Evolutionary conservation across 1,284 basidiomycete species (phyloP).

Genomic region (Naganishia sp.): DNA sequence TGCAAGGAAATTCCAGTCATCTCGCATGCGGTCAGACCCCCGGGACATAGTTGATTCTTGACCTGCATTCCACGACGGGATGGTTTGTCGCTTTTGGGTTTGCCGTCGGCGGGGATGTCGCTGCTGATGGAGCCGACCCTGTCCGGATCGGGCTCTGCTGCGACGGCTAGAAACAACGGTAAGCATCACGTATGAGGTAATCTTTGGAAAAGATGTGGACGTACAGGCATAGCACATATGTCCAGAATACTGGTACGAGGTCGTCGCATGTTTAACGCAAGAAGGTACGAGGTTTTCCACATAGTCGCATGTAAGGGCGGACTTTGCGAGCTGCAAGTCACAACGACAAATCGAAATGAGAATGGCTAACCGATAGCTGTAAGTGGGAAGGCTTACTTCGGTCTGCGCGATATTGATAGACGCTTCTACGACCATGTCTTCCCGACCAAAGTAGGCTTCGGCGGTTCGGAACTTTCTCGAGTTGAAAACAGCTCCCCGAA

Average conservation of each 20-base stretch:
- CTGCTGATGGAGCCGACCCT: not conserved
- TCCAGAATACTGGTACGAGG: not conserved
- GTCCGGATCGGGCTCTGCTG: too few species aligned
- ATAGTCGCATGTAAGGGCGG: not conserved
- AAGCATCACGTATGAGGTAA: too few species aligned
- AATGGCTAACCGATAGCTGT: not conserved
- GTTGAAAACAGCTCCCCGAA: not conserved
- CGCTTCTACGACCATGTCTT: not conserved
- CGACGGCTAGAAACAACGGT: too few species aligned
- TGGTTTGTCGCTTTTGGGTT: not conserved
- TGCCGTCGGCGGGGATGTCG: not conserved
- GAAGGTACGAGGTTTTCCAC: not conserved
- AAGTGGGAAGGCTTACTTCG: not conserved
- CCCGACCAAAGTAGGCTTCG: not conserved
- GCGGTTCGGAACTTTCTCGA: not conserved
- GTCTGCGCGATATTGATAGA: not conserved
- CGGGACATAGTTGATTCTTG: not conserved
- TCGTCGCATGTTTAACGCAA: not conserved
- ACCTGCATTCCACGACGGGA: not conserved
- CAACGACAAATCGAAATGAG: not conserved
- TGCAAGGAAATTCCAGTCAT: constrained; percentile 1
- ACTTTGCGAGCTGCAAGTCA: not conserved
- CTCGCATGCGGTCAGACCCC: constrained; percentile 1
- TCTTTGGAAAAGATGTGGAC: not conserved
- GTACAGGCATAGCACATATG: constrained; percentile 1